phyloP scores from a whole-genome alignment of 257 asterid genomes.

The Penstemon barbatus region DNA sequence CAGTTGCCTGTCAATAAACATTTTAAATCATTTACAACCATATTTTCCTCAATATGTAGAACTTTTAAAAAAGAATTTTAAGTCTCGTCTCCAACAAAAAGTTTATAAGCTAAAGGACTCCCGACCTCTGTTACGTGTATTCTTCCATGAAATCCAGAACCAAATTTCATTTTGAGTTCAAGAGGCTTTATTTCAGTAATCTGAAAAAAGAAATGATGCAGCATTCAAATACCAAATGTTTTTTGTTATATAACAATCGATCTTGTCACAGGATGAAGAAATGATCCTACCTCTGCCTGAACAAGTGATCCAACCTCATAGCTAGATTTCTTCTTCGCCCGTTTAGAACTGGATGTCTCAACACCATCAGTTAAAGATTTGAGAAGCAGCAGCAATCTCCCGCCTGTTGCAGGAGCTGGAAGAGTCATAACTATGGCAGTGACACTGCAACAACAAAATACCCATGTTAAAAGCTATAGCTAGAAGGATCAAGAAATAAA shows the following conservation, averaged over 20 bases:
- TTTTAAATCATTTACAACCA: constrained; percentile 15
- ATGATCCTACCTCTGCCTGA: constrained; percentile 69
- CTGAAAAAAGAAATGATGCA: constrained; percentile 47
- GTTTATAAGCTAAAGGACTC: constrained; percentile 18
- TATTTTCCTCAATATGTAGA: background rate
- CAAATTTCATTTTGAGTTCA: constrained; percentile 84
- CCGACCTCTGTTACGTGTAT: constrained; percentile 90
- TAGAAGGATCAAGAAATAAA: constrained; percentile 22
- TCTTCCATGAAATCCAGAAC: constrained; percentile 78
- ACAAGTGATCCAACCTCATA: constrained; percentile 74
- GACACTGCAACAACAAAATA: constrained; percentile 51
- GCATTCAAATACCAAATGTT: constrained; percentile 13
- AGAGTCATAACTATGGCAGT: constrained; percentile 71
- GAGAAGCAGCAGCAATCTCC: constrained; percentile 77
- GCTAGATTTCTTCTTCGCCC: constrained; percentile 66
- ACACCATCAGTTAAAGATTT: constrained; percentile 52
- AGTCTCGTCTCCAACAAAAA: constrained; percentile 4
- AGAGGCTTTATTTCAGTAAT: constrained; percentile 84
- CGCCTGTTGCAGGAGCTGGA: constrained; percentile 68
- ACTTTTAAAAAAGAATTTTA: background rate
- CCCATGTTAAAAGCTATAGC: background rate
- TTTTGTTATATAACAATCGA: background rate
- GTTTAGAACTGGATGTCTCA: constrained; percentile 70
- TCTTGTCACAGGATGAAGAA: constrained; percentile 23
- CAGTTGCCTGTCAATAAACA: constrained; percentile 55